Evolutionary conservation across 2,329 filamentous ascomycete species (phyloP).

Genomic region (Dactylella cylindrospora): DNA sequence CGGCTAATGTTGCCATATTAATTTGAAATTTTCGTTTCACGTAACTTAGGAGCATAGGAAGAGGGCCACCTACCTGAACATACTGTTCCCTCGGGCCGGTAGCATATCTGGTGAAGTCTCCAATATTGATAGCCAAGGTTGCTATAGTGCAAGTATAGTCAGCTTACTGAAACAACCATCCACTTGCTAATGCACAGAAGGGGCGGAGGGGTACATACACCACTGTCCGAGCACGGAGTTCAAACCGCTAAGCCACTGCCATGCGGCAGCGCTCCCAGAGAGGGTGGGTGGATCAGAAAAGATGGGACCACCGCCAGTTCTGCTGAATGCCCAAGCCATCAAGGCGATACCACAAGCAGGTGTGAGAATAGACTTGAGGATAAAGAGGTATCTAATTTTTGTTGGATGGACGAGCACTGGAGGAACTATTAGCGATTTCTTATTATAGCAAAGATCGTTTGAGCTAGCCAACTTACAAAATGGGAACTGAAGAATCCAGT

Average conservation of each 20-base stretch:
- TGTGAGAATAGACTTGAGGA: conserved; percentile 57
- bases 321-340: conserved; percentile 64
- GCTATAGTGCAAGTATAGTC: conserved; percentile 53
- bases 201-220: conserved; percentile 60
- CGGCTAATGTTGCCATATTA: conserved; percentile 50
- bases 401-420: conserved; percentile 61
- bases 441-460: conserved; percentile 55
- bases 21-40: neutral
- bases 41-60: too few species aligned
- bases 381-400: conserved; percentile 59
- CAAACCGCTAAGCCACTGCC: conserved; percentile 50
- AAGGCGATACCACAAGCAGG: conserved; percentile 65
- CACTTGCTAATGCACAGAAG: conserved; percentile 58
- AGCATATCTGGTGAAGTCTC: conserved; percentile 60
- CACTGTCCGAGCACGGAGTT: conserved; percentile 42
- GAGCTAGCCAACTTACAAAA: conserved; percentile 50
- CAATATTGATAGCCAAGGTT: conserved; percentile 57
- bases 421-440: conserved; percentile 53
- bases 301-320: conserved; percentile 59
- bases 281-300: conserved; percentile 56
- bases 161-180: conserved; percentile 59
- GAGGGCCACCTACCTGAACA: conserved; percentile 26
- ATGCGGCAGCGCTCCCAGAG: conserved; percentile 49
- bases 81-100: conserved; percentile 52
- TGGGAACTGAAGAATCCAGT: conserved; percentile 60